Evolutionary conservation across 2,329 filamentous ascomycete genomes (phyloP).

Genomic region (Rutstroemia sp.): DNA sequence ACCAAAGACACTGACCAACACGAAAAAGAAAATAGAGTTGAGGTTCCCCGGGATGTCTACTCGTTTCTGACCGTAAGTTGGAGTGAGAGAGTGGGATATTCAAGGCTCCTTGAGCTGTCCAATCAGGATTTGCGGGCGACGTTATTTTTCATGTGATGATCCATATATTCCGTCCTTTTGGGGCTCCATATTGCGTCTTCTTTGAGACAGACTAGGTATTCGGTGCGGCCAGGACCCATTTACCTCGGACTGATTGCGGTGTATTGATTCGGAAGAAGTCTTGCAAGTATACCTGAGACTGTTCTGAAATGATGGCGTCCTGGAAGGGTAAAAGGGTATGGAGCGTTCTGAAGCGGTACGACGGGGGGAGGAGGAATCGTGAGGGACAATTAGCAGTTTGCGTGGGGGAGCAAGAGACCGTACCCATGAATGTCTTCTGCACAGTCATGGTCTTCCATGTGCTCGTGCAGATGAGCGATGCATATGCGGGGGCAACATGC

Average conservation of each 20-base stretch:
- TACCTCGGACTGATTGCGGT: not conserved
- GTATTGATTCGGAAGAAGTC: not conserved
- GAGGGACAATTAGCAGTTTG: not conserved
- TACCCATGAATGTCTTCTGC: not conserved
- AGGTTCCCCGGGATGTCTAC: not conserved
- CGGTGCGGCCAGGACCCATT: not conserved
- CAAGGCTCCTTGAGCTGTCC: not conserved
- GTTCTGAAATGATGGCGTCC: not conserved
- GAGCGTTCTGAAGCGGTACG: not conserved
- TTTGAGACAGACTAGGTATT: not conserved
- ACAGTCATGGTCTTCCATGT: not conserved
- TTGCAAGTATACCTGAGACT: not conserved
- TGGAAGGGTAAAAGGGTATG: not conserved
- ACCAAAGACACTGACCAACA: too few relatives aligned
- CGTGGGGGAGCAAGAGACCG: not conserved
- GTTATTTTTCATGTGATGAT: not conserved
- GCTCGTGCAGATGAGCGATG: slow-evolving; percentile 3
- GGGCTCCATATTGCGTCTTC: not conserved
- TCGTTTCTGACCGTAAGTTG: not conserved
- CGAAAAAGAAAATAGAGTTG: not conserved
- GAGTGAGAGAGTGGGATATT: not conserved
- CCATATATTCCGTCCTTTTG: not conserved
- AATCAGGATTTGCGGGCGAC: not conserved
- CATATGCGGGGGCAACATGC: slow-evolving; percentile 1
- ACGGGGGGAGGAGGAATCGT: too few relatives aligned